These are phyloP conservation scores for Russula sp. DNA, from an alignment of 768 basidiomycete genomes.

Conservation along the genomic window DNA sequence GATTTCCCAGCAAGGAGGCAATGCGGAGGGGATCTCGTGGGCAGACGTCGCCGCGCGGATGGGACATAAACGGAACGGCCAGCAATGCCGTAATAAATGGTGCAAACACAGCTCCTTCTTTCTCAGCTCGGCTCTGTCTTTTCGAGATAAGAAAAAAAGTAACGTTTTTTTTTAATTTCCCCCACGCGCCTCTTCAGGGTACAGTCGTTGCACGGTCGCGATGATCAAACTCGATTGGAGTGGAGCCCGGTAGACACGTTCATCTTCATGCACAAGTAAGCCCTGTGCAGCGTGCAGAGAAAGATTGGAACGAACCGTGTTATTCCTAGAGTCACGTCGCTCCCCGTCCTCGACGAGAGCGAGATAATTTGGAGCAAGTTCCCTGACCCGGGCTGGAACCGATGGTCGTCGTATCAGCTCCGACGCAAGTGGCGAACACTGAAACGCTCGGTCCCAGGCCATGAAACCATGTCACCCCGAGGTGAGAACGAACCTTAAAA, in stretches of 20 bases:
- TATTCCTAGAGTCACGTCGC: background rate
- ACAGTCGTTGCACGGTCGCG: slow-evolving; percentile 11
- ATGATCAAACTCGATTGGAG: background rate
- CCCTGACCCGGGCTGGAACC: slow-evolving; percentile 10
- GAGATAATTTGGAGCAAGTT: slow-evolving; percentile 12
- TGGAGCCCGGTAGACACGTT: background rate
- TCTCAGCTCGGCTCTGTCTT: background rate
- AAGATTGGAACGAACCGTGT: too few relatives aligned
- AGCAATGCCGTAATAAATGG: slow-evolving; percentile 10
- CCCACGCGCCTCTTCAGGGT: background rate
- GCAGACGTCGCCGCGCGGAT: background rate
- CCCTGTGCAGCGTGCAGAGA: too few relatives aligned
- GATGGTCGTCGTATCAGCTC: slow-evolving; percentile 4
- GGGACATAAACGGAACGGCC: slow-evolving; percentile 10
- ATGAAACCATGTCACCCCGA: background rate
- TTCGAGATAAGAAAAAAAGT: background rate
- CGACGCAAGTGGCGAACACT: slow-evolving; percentile 2
- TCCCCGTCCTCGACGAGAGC: slow-evolving; percentile 6
- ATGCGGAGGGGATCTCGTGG: slow-evolving; percentile 1
- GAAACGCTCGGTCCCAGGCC: background rate
- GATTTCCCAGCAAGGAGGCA: background rate
- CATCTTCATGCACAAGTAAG: slow-evolving; percentile 14
- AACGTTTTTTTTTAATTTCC: too few relatives aligned
- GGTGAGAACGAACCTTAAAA: background rate
- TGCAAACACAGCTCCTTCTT: background rate